phyloP scores from a whole-genome alignment of 2,329 filamentous ascomycete genomes.

The Neopestalotiopsis clavispora region DNA sequence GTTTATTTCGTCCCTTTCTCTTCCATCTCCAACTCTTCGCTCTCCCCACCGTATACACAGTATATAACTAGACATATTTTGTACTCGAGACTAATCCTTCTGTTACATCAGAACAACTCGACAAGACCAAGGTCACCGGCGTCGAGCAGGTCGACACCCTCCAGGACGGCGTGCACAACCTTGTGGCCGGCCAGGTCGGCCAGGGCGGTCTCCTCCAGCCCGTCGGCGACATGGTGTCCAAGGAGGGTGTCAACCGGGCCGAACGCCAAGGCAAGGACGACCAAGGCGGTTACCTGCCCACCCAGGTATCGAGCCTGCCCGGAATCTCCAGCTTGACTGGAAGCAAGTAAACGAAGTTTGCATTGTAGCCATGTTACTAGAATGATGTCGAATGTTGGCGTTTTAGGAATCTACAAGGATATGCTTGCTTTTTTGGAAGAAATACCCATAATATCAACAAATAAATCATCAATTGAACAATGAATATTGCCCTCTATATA shows the following conservation, averaged over 20 bases:
- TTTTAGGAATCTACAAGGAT: not conserved
- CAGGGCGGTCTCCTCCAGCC: conserved; percentile 71
- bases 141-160: conserved; percentile 69
- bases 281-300: conserved; percentile 50
- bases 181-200: conserved; percentile 68
- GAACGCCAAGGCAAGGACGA: conserved; percentile 70
- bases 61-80: too few relatives aligned
- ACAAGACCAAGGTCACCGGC: conserved; percentile 73
- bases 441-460: conserved; percentile 7
- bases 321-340: not conserved
- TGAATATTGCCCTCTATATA: not conserved
- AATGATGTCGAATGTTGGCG: not conserved
- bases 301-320: conserved; percentile 30
- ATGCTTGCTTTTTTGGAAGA: not conserved
- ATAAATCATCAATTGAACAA: not conserved
- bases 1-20: conserved; percentile 25
- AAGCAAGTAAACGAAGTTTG: conserved; percentile 1
- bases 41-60: not conserved
- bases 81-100: not conserved
- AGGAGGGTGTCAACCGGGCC: conserved; percentile 68
- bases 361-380: not conserved
- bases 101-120: conserved; percentile 59
- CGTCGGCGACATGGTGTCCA: conserved; percentile 64
- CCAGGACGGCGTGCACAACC: conserved; percentile 69
- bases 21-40: not conserved